These are phyloP conservation scores for Cryptococcus maquisensis DNA, from an alignment of 1,284 basidiomycete species.

Conservation along the genomic window DNA sequence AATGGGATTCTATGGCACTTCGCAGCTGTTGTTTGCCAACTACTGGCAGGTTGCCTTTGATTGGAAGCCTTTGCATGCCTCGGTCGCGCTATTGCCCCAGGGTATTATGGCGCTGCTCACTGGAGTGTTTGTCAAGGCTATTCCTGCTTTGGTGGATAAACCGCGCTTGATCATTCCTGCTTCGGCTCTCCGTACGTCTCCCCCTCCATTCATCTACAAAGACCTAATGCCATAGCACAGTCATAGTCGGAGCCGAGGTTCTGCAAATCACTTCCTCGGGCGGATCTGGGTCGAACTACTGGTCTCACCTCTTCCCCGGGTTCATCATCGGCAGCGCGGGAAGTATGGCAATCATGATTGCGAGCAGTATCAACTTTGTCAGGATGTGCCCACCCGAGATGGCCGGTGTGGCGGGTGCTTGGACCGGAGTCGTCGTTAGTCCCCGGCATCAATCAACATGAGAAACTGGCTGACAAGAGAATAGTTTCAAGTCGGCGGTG, in stretches of 20 bases:
- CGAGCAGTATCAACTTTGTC: constrained; percentile 21
- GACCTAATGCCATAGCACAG: constrained; percentile 4
- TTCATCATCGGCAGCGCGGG: constrained; percentile 23
- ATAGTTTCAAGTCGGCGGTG: constrained; percentile 27
- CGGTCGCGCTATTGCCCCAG: constrained; percentile 32
- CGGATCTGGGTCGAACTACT: constrained; percentile 37
- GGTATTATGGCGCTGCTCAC: constrained; percentile 26
- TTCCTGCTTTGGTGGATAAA: constrained; percentile 22
- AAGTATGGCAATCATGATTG: not conserved
- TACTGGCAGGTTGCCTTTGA: constrained; percentile 24
- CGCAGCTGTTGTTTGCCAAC: constrained; percentile 26
- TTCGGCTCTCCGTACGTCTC: constrained; percentile 16
- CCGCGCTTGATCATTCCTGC: constrained; percentile 21
- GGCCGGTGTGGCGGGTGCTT: constrained; percentile 35
- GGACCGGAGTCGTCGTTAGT: constrained; percentile 28
- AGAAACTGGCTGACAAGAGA: not conserved
- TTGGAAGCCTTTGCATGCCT: constrained; percentile 28
- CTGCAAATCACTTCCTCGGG: constrained; percentile 34
- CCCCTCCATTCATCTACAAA: not conserved
- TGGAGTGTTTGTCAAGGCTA: constrained; percentile 18
- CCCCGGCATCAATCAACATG: not conserved
- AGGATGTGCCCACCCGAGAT: constrained; percentile 31
- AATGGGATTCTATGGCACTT: constrained; percentile 27
- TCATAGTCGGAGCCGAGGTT: constrained; percentile 25
- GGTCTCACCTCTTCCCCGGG: constrained; percentile 36